Percentiles rank a stretch among this genome's conserved stretches.
Conservation (phyloP, 768 basidiomycete genomes). For the Hirschioporus abietinus region DNA sequence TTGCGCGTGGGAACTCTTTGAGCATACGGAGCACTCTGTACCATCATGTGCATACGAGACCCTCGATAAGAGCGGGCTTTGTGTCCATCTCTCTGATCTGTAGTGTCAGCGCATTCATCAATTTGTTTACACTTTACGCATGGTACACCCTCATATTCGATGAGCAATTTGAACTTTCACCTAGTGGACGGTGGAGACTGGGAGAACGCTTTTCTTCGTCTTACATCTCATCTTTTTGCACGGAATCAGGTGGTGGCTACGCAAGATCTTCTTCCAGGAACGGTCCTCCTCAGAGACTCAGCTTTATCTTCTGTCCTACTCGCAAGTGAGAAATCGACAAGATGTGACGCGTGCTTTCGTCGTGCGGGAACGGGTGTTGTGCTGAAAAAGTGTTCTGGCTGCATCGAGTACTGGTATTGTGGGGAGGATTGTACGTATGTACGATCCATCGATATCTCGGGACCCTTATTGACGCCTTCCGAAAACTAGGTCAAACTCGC, state of each 20-base stretch:
- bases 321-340: slow-evolving; percentile 48
- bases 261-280: slow-evolving; percentile 36
- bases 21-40: no score
- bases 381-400: slow-evolving; percentile 59
- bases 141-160: neutral
- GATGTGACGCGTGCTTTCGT: slow-evolving; percentile 64
- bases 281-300: slow-evolving; percentile 38
- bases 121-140: neutral
- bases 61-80: neutral
- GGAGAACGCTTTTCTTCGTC: slow-evolving; percentile 16
- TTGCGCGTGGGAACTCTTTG: no score
- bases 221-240: slow-evolving; percentile 43
- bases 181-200: neutral
- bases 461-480: slow-evolving; percentile 9
- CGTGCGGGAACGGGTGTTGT: slow-evolving; percentile 20
- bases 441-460: slow-evolving; percentile 4
- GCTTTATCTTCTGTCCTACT: slow-evolving; percentile 47
- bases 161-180: neutral
- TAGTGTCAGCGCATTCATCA: neutral
- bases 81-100: neutral
- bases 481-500: slow-evolving; percentile 50
- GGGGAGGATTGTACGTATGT: slow-evolving; percentile 47
- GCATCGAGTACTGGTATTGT: slow-evolving; percentile 73
- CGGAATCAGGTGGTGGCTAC: slow-evolving; percentile 47
- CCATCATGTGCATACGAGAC: no score